Evolutionary conservation across 441 rosid genomes (phyloP), one percentile per base, ranked within the genome.

Genomic region (Bocquillonia castaneifolia): DNA sequence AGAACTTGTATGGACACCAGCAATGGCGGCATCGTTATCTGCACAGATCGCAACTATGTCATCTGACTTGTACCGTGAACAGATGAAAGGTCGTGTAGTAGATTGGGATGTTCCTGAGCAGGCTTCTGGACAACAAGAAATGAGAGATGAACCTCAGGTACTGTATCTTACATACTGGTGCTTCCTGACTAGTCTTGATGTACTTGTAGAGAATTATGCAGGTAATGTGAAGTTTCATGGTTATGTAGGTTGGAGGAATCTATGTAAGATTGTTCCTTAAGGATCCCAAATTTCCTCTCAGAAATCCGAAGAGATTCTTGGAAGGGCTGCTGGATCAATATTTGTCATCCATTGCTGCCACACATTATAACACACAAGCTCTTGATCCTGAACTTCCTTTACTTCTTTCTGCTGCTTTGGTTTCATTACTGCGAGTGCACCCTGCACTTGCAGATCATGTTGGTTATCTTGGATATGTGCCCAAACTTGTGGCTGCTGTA

Each of bases 91-190:
- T 32, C 91, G 79, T 71, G 84, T 92, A 64, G 74, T 88, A 76
- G 99, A 95, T 76, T 95, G 99, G 99, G 99, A 95, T 84, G 96
- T 92, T 55, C 97, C 98, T 20, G 99, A 95, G 87, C 99, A 89
- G 79, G 78, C 93, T 79, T 68, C 99, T 76, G 83, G 93, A 18
- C 97, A 90, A 78, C 98, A 79, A 78, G 98, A 88, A 78, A 85
- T 88, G 96, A 88, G 85, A 77, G 96, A 89, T 67, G 99, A 92
- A 69, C 97, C 97, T 14, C 97, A 95, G 98, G 99, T 91, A 76
- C 73, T 50, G 55, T 12, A 47, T 73, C 40, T 63, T 67, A 29
- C 57, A 20, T n/a, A n/a, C n/a, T 69, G 50, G 34, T 54, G 23
- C 36, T 14, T 52, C 53, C 13, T 47, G 55, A 51, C 54, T 58